Evolutionary conservation across 75 land plant genomes (phyloP), one percentile per base, ranked within the genome.

Genomic region (Selaginella tamariscina): DNA sequence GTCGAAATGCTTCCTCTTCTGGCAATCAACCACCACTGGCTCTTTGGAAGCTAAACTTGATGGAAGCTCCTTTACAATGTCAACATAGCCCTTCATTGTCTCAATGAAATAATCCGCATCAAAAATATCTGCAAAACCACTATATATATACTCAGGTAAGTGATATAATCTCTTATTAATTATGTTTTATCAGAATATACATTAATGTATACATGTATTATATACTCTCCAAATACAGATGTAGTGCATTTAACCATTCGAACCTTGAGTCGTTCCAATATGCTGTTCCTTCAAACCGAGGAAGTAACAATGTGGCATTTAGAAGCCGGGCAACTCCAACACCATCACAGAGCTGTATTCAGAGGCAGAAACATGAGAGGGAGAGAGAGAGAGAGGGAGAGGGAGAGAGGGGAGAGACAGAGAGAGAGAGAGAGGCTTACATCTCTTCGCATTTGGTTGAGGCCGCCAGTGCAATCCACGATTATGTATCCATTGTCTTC

Each of bases 181-280:
- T n/a, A n/a, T n/a, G n/a, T n/a, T n/a, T n/a, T n/a, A n/a, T n/a
- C n/a, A n/a, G n/a, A n/a, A n/a, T n/a, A n/a, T n/a, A n/a, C n/a
- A n/a, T n/a, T n/a, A n/a, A n/a, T n/a, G 2, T 2, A 65, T 1
- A 29, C n/a, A n/a, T n/a, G n/a, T n/a, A n/a, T n/a, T n/a, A n/a
- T n/a, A n/a, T n/a, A n/a, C n/a, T n/a, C n/a, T 30, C 2, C 30
- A 31, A 24, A 22, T 15, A 23, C 64, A 15, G 9, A 15, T 60
- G 11, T 23, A 23, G 11, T 15, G 23, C 9, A 18, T 13, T 18
- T 13, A 23, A 65, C 11, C 29, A 65, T 15, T 1, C 8, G 30
- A 68, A 88, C 92, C 92, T 91, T 22, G 89, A 81, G 60, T 91
- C 97, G 67, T 91, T 91, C 97, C 97, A 91, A 70, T 85, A 91